Conservation (phyloP, 2,329 filamentous ascomycete genomes). For the Colletotrichum salicis region DNA sequence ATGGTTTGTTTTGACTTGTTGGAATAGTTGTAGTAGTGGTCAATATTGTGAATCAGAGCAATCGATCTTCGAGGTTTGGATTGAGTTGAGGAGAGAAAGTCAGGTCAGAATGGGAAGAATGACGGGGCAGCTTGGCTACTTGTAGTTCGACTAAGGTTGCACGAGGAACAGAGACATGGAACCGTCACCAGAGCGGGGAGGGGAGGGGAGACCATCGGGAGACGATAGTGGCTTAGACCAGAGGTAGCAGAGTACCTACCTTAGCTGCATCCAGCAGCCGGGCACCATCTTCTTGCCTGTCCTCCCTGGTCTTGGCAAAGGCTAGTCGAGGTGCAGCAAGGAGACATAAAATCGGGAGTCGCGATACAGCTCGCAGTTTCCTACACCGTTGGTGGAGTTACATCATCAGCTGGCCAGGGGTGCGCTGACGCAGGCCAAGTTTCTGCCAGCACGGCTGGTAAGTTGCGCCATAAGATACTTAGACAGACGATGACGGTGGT, state of each 20-base stretch:
- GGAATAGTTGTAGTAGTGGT: not conserved
- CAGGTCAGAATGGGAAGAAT: not conserved
- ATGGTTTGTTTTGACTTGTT: not conserved
- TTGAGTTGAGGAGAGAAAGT: not conserved
- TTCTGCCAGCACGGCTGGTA: constrained; percentile 8
- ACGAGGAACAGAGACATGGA: constrained; percentile 5
- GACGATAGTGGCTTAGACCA: constrained; percentile 29
- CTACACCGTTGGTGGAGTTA: constrained; percentile 20
- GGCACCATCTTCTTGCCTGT: not conserved
- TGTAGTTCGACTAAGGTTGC: constrained; percentile 21
- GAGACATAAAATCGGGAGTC: constrained; percentile 4
- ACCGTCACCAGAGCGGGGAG: constrained; percentile 25
- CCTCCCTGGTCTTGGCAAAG: constrained; percentile 21
- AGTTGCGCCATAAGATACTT: not conserved
- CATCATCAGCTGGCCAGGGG: constrained; percentile 32
- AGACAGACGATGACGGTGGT: not conserved
- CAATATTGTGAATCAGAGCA: not conserved
- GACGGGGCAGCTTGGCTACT: constrained; percentile 29
- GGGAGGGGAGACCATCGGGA: constrained; percentile 20
- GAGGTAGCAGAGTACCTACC: not conserved
- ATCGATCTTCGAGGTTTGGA: not conserved
- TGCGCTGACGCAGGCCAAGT: constrained; percentile 36
- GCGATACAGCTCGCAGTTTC: constrained; percentile 16
- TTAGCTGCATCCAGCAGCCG: not conserved
- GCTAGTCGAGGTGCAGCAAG: not conserved